phyloP scores from a whole-genome alignment of 2,329 filamentous ascomycete species.

The Aspergillus floridensis region DNA sequence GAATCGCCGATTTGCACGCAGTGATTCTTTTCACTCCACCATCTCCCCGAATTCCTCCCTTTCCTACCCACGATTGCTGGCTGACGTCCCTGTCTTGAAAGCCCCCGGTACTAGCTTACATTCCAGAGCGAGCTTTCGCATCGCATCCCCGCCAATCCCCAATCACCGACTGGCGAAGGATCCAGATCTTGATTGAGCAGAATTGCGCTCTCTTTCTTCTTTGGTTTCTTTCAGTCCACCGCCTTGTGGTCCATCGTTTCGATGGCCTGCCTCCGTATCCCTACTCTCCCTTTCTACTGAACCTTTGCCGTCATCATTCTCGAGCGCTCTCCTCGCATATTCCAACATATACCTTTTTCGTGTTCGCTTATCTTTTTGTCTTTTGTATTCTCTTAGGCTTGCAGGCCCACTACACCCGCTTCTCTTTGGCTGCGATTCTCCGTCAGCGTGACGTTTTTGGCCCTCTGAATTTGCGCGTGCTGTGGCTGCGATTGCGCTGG shows the following conservation, averaged over 20 bases:
- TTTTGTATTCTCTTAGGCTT: neutral
- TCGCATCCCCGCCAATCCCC: constrained; percentile 20
- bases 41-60: neutral
- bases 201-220: constrained; percentile 13
- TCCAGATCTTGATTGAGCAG: constrained; percentile 13
- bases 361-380: neutral
- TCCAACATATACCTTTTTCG: neutral
- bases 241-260: constrained; percentile 18
- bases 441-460: constrained; percentile 2
- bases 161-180: constrained; percentile 7
- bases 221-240: constrained; percentile 15
- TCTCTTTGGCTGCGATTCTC: constrained; percentile 5
- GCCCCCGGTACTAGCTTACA: constrained; percentile 18
- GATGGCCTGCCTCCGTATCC: constrained; percentile 15
- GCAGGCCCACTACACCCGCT: constrained; percentile 5
- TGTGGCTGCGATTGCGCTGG: constrained; percentile 1
- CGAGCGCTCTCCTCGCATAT: neutral
- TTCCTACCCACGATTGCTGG: constrained; percentile 4
- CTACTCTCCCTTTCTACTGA: constrained; percentile 14
- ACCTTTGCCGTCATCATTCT: neutral
- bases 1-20: neutral
- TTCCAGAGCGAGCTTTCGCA: constrained; percentile 14
- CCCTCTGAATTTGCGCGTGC: neutral
- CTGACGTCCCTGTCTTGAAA: constrained; percentile 6
- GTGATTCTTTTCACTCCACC: neutral